Evolutionary conservation across 2,329 filamentous ascomycete genomes (phyloP).

Genomic region (Harringtonia aguacate): DNA sequence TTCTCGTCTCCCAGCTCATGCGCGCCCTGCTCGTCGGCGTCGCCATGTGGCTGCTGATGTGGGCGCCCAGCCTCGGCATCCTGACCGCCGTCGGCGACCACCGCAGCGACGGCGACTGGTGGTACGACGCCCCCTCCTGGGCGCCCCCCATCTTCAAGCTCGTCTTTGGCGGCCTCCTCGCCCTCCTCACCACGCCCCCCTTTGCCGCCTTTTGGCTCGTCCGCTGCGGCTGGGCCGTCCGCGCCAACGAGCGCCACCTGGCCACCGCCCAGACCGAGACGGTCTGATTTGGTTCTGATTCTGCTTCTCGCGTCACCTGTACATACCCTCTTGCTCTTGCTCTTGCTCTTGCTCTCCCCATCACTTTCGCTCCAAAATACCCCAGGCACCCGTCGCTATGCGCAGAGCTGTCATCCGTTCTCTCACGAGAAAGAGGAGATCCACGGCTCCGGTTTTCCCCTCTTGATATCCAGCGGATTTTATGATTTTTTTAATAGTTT

Average conservation of each 20-base stretch:
- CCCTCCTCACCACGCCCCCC: constrained; percentile 33
- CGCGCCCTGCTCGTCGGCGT: constrained; percentile 25
- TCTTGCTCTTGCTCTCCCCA: too few relatives aligned
- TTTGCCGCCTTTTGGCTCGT: constrained; percentile 40
- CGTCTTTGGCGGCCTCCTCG: constrained; percentile 33
- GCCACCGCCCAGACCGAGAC: not conserved
- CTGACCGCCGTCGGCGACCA: constrained; percentile 26
- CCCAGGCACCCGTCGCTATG: too few relatives aligned
- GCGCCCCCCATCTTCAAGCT: constrained; percentile 39
- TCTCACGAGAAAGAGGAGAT: too few relatives aligned
- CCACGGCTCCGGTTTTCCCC: too few relatives aligned
- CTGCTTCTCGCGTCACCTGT: too few relatives aligned
- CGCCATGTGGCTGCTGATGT: constrained; percentile 29
- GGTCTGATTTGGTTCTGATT: not conserved
- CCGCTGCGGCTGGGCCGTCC: constrained; percentile 32
- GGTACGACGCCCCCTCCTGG: constrained; percentile 28
- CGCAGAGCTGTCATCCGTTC: too few relatives aligned
- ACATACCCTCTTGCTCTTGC: constrained; percentile 2
- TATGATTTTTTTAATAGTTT: too few relatives aligned
- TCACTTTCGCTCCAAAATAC: too few relatives aligned
- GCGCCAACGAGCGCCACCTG: constrained; percentile 12
- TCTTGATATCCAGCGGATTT: too few relatives aligned
- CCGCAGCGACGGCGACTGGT: constrained; percentile 30
- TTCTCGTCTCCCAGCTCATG: constrained; percentile 23
- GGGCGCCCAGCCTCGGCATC: constrained; percentile 31